A percentile compares a stretch with the other conserved stretches of the same genome.
phyloP scores from a whole-genome alignment of 2,329 filamentous ascomycete genomes.

The Teratosphaeria destructans region DNA sequence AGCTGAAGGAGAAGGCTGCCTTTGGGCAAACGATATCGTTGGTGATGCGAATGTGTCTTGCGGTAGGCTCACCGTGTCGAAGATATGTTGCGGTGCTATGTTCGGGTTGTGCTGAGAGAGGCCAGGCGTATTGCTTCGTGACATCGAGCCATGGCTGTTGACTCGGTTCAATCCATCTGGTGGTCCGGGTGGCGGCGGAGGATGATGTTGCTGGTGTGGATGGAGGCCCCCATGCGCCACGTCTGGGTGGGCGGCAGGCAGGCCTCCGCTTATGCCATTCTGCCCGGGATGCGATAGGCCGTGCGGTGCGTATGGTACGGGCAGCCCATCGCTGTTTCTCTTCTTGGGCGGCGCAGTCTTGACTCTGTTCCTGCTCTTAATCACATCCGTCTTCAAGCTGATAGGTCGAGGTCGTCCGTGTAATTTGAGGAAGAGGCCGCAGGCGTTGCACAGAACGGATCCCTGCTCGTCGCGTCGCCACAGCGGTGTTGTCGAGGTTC shows the following conservation, averaged over 20 bases:
- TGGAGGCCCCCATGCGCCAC: conserved; percentile 2
- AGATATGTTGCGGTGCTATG: conserved; percentile 66
- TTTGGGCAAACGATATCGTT: conserved; percentile 33
- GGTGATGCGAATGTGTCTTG: conserved; percentile 56
- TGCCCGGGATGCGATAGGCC: conserved; percentile 5
- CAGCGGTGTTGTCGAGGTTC: conserved; percentile 86
- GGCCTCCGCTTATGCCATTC: conserved; percentile 7
- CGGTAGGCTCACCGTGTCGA: conserved; percentile 59
- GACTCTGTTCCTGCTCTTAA: conserved; percentile 97
- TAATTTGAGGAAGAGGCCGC: conserved; percentile 92
- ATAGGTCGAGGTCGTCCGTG: conserved; percentile 89
- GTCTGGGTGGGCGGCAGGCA: conserved; percentile 20
- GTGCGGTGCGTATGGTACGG: conserved; percentile 2
- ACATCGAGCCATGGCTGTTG: conserved; percentile 45
- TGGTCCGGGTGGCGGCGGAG: neutral
- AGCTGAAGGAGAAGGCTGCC: conserved; percentile 49
- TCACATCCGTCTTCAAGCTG: conserved; percentile 96
- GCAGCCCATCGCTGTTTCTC: conserved; percentile 20
- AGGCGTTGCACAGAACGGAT: conserved; percentile 95
- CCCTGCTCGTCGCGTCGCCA: conserved; percentile 97
- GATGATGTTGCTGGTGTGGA: conserved; percentile 3
- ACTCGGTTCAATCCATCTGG: conserved; percentile 3
- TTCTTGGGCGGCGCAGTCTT: conserved; percentile 78
- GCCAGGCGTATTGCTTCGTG: conserved; percentile 66
- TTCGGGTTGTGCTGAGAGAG: conserved; percentile 51